phyloP scores from a whole-genome alignment of 1,139 yeast genomes.

The Petasospora fabianii region DNA sequence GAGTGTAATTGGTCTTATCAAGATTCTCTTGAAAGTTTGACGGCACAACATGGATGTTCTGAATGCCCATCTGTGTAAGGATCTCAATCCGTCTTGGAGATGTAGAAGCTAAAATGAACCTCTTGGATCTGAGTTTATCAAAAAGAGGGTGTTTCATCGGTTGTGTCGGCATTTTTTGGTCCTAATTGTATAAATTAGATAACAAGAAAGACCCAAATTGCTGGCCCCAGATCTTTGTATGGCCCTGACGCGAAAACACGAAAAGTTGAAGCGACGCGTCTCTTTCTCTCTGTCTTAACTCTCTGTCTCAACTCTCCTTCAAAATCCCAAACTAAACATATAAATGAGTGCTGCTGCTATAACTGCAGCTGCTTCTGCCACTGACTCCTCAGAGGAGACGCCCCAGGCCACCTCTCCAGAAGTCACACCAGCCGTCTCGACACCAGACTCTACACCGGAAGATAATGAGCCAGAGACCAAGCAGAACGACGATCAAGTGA shows the following conservation, averaged over 20 bases:
- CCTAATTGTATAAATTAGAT: no score
- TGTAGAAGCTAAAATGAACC: constrained; percentile 71
- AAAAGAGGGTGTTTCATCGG: constrained; percentile 33
- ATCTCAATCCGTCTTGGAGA: constrained; percentile 81
- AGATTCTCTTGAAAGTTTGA: constrained; percentile 75
- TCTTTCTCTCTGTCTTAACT: no score
- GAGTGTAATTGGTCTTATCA: constrained; percentile 46
- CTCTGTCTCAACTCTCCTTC: no score
- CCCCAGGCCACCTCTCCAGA: no score
- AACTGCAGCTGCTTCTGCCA: no score
- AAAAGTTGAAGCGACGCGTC: not conserved
- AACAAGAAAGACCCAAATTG: no score
- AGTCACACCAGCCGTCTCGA: not conserved
- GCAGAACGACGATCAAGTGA: no score
- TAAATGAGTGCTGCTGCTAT: no score
- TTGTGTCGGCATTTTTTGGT: not conserved
- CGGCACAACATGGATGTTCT: constrained; percentile 43
- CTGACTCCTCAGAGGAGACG: no score
- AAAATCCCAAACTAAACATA: no score
- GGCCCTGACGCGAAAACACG: not conserved
- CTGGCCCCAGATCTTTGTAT: no score
- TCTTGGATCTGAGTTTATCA: constrained; percentile 28
- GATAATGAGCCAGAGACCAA: not conserved
- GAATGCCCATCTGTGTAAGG: constrained; percentile 59
- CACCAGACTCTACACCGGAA: not conserved